These are phyloP conservation scores for Thecaphora frezii DNA, from an alignment of 1,284 basidiomycete species.

Conservation along the genomic window DNA sequence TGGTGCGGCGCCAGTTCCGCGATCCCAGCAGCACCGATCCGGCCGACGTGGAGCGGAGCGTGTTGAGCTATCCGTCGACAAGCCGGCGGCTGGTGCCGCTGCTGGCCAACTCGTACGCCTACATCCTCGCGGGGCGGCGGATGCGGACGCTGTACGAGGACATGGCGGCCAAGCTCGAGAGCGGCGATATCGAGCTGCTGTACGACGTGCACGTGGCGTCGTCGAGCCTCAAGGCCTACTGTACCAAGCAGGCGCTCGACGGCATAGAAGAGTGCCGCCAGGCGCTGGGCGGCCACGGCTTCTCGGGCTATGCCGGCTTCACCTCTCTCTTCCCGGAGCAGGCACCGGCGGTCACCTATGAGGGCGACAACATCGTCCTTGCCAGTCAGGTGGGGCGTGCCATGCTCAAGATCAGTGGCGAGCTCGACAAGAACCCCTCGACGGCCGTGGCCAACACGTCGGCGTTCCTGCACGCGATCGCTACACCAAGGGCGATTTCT, in stretches of 20 bases:
- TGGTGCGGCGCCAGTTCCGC: conserved; percentile 69
- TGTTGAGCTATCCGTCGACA: conserved; percentile 60
- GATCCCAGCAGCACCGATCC: conserved; percentile 53
- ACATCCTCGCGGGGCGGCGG: conserved; percentile 52
- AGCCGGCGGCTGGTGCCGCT: conserved; percentile 59
- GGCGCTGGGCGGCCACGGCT: conserved; percentile 60
- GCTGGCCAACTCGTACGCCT: conserved; percentile 60
- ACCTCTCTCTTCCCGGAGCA: conserved; percentile 48
- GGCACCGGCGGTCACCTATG: conserved; percentile 57
- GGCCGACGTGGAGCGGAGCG: conserved; percentile 60
- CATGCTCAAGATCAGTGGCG: conserved; percentile 48
- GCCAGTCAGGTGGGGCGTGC: conserved; percentile 49
- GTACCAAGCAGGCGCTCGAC: conserved; percentile 58
- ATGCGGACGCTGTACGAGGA: conserved; percentile 59
- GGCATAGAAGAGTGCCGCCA: conserved; percentile 60
- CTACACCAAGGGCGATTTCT: conserved; percentile 19
- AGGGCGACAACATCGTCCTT: conserved; percentile 55
- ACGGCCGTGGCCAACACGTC: conserved; percentile 39
- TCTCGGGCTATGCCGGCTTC: conserved; percentile 54
- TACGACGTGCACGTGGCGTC: conserved; percentile 59
- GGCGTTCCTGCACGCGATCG: conserved; percentile 40
- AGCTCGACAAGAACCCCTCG: conserved; percentile 29
- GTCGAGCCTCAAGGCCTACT: conserved; percentile 59
- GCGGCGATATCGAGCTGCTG: conserved; percentile 58
- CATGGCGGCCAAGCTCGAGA: conserved; percentile 53